Evolutionary conservation across 495 filamentous ascomycete genomes (phyloP), one percentile per base, ranked within the genome.

Genomic region (Hypoxylon lienhwacheense): DNA sequence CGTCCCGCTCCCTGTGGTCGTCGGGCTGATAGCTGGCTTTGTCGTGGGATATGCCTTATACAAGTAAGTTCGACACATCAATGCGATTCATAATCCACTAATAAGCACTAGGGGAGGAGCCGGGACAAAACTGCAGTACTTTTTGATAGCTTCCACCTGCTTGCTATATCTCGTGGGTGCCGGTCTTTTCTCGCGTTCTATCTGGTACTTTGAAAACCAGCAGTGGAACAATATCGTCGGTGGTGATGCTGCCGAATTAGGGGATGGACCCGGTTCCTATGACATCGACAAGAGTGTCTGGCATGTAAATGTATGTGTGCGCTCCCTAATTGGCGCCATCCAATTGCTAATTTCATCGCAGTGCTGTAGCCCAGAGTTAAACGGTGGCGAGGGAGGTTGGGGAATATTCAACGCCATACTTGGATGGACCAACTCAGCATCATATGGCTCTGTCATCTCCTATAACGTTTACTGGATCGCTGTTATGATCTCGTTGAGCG

Each of bases 341-440:
- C 10, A 15, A 20, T 34, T 33, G 39, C 37, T 53, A 19, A 45
- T 49, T 19, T 17, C 45, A 3, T 10, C 3, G 0, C 47, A 86
- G 83, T 95, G 88, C 74, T 95, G 90, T 68, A 91, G 80, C 46
- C 83, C 90, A 0, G 68, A 75, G 15, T 37, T 86, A 11, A 83
- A 84, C 43, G 65, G 65, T 5, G 88, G 87, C 24, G 89, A 88
- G 12, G 90, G 89, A n/a, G 90, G 89, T 17, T 97, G 91, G 91
- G 90, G 89, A 34, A 81, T 96, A 64, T 95, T 96, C 76, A 95
- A 92, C 55, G 83, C 88, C 12, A 70, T 84, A 40, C 66, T 89
- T 6, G 91, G 91, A 16, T 97, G 91, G 91, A 81, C 84, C 49
- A 96, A 96, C 69, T 88, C 87, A 0, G 91, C 89, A 1, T 92